Percentiles rank a stretch among this genome's conserved stretches.
Evolutionary conservation across 805 yeast genomes (phyloP).

Genomic region (Candida chilensis): DNA sequence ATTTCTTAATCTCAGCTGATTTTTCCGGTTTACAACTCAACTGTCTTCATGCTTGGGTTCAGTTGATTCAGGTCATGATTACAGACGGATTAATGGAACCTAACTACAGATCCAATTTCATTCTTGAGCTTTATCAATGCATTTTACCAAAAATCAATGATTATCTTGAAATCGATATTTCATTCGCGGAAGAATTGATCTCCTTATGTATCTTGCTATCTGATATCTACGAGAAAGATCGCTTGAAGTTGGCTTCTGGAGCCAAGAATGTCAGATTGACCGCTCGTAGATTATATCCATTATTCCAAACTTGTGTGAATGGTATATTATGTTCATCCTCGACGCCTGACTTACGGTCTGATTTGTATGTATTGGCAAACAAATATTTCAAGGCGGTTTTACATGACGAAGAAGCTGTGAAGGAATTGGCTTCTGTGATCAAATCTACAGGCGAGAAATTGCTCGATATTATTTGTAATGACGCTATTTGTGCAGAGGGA

Average conservation of each 20-base stretch:
- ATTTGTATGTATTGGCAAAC: slow-evolving; percentile 66
- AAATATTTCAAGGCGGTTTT: slow-evolving; percentile 49
- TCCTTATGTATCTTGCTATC: slow-evolving; percentile 67
- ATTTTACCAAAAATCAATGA: slow-evolving; percentile 71
- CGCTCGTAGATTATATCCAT: slow-evolving; percentile 48
- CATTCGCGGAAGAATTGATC: slow-evolving; percentile 67
- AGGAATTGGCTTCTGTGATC: slow-evolving; percentile 43
- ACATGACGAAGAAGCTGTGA: slow-evolving; percentile 26
- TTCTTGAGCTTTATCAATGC: slow-evolving; percentile 67
- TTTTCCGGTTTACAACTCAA: slow-evolving; percentile 46
- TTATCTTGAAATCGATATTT: slow-evolving; percentile 56
- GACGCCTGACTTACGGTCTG: slow-evolving; percentile 62
- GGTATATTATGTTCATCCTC: slow-evolving; percentile 69
- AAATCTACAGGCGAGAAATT: slow-evolving; percentile 51
- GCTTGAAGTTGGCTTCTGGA: slow-evolving; percentile 23
- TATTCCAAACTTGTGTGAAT: slow-evolving; percentile 65
- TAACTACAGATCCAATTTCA: slow-evolving; percentile 45
- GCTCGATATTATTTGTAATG: slow-evolving; percentile 60
- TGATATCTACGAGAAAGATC: slow-evolving; percentile 48
- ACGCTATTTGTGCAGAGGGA: slow-evolving; percentile 75
- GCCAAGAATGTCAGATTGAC: slow-evolving; percentile 11
- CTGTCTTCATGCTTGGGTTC: slow-evolving; percentile 77
- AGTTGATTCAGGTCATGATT: slow-evolving; percentile 64
- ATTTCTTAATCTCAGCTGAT: slow-evolving; percentile 34
- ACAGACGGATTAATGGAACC: slow-evolving; percentile 46